Evolutionary conservation across 768 basidiomycete genomes (phyloP), one percentile per base, ranked within the genome.

Genomic region (Termitomyces sp.): DNA sequence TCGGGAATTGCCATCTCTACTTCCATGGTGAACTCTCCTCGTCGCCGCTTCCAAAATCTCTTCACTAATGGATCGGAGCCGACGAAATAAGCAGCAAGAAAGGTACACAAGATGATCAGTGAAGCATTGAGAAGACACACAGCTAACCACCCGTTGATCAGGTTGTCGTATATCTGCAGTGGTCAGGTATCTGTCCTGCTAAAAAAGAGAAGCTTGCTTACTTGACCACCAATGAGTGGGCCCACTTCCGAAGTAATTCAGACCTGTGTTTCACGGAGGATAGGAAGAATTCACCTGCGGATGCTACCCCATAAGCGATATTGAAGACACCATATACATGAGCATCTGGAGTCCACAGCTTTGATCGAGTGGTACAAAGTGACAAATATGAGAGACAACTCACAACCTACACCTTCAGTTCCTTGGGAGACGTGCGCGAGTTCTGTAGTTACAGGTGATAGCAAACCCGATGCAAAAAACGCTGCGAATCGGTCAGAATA

Each of bases 301-400:
- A 78, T 30, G 86, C 88, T 55, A 86, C 65, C 1, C 85, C 88
- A 58, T 83, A 89, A 3, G 81, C 82, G 11, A 90, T 64, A 69
- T 89, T 91, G 65, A 88, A 89, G 0, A 82, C 84, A 3, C 83
- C 88, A 62, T 88, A 91, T 3, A 87, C 77, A 63, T 90, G 88
- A 0, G 80, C 88, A 68, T 86, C 89, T 90, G 61, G 28, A 41
- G 21, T 60, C 32, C n/a, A 19, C 27, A 40, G 17, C 21, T 37
- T 45, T 52, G 30, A 19, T 40, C 17, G 1, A 34, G 39, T n/a
- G 3, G 5, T 7, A 10, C 21, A 44, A 14, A 19, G 3, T 4
- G 42, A 28, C 9, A 9, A 23, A 48, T 23, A 34, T 35, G n/a
- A 57, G 51, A 37, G 17, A 5, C 21, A 14, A 67, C 85, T 66